These are phyloP conservation scores for Patellifolia procumbens DNA, from an alignment of 179 eudicot genomes.

Conservation along the genomic window DNA sequence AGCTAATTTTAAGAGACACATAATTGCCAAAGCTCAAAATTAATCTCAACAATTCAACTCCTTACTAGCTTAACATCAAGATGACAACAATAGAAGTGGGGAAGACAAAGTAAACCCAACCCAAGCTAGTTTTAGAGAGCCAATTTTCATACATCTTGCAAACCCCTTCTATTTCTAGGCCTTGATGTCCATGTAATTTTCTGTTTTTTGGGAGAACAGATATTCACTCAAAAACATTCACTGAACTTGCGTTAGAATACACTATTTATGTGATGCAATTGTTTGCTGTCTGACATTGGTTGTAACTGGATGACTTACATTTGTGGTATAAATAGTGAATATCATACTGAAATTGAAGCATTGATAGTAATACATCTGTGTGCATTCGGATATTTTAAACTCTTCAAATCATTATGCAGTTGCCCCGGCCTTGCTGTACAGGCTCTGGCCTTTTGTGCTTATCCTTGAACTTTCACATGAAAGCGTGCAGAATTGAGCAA, in stretches of 20 bases:
- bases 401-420: not conserved
- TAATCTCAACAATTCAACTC: not conserved
- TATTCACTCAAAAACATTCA: not conserved
- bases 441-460: too few species aligned
- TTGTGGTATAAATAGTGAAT: not conserved
- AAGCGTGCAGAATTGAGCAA: not conserved
- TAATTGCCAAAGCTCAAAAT: not conserved
- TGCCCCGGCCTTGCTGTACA: not conserved
- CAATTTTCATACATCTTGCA: too few species aligned
- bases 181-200: not conserved
- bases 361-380: not conserved
- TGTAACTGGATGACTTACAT: not conserved
- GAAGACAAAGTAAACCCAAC: not conserved
- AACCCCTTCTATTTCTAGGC: not conserved
- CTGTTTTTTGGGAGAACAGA: too few species aligned
- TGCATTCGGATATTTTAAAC: not conserved
- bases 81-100: not conserved
- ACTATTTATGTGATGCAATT: not conserved
- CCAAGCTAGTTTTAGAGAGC: too few species aligned
- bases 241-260: not conserved
- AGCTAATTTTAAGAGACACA: not conserved
- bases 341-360: not conserved
- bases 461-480: not conserved
- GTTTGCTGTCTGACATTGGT: constrained; percentile 5
- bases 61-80: not conserved